A percentile compares a stretch with the other conserved stretches of the same genome.
phyloP scores from a whole-genome alignment of 192 early-diverging fungal genomes.

The Linnemannia schmuckeri region DNA sequence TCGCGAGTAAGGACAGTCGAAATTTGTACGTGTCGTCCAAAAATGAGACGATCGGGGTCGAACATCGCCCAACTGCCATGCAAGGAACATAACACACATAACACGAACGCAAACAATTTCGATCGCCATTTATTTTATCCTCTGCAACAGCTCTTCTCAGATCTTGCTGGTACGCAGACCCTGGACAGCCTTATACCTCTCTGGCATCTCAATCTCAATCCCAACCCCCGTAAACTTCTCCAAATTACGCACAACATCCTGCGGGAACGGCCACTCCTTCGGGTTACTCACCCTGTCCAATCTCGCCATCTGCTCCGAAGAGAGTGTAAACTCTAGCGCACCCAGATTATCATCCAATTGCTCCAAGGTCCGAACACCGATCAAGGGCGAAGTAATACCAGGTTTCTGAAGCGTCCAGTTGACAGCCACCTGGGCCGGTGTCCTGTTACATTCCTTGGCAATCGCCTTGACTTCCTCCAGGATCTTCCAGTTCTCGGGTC shows the following conservation, averaged over 20 bases:
- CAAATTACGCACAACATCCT: constrained; percentile 30
- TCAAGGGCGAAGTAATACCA: constrained; percentile 55
- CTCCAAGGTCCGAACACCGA: constrained; percentile 49
- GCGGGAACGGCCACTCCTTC: constrained; percentile 43
- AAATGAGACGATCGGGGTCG: not conserved
- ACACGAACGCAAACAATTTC: not conserved
- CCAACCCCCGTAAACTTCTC: constrained; percentile 23
- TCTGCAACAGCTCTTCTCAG: not conserved
- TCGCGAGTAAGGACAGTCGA: not conserved
- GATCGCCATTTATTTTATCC: not conserved
- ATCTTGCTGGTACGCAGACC: constrained; percentile 32
- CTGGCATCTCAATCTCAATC: constrained; percentile 35
- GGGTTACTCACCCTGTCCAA: constrained; percentile 53
- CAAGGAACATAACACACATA: not conserved
- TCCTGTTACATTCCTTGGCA: constrained; percentile 55
- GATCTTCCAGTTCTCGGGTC: constrained; percentile 57
- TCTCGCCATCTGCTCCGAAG: constrained; percentile 47
- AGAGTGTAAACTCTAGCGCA: constrained; percentile 54
- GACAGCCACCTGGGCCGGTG: constrained; percentile 62
- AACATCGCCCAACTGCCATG: constrained; percentile 4
- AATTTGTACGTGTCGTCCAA: not conserved
- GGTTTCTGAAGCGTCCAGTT: constrained; percentile 62
- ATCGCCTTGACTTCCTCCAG: constrained; percentile 59
- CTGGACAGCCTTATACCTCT: constrained; percentile 16
- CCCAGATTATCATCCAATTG: constrained; percentile 53